Base-by-base conservation (phyloP, 2,329 filamentous ascomycete genomes). In the Fusarium pseudograminearum region DNA sequence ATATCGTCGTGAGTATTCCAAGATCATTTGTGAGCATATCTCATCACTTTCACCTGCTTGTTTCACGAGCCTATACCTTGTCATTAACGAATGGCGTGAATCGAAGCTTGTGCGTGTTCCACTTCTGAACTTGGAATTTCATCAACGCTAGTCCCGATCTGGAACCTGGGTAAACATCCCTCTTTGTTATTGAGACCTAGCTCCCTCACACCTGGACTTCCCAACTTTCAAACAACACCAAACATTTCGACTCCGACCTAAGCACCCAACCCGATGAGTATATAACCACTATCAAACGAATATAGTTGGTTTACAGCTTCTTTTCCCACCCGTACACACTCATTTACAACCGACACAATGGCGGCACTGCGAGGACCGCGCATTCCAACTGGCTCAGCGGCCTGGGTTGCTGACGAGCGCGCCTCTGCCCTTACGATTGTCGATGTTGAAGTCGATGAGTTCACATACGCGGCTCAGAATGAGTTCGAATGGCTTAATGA, bases 401-500 rank as follows among this genome's bases (percentile, higher is more conserved):
- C 90, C 81, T 99, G 96, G 96, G 89, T 98, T 70, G 84, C 90
- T 33, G 90, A 93, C 71, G 96, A 99, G 83, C 89, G 94, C 73
- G 87, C 90, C 44, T 92, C 94, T 75, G 90, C 93, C 16, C 83
- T 89, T 57, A 87, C 92, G 70, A 90, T 98, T 68, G 87, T 92
- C 18, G 86, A 91, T 47, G 88, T 93, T 58, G 96, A 98, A 79
- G 87, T 93, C 57, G 95, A 98, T 72, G 97, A 99, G 81, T 97
- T 98, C 77, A 89, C 92, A 44, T 98, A 93, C 81, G 93, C 94
- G 31, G 94, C 93, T 67, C 89, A 93, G 61, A 97, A 98, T 81
- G 96, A 99, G 79, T 84, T 98, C 76, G 94, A 98, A 78, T 99
- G 96, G 96, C 85, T 99, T 74, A 98, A 99, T 77, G 96, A 98